A percentile compares a stretch with the other conserved stretches of the same genome.
Evolutionary conservation across 805 yeast species (phyloP).

Genomic region (Ogataea pini): DNA sequence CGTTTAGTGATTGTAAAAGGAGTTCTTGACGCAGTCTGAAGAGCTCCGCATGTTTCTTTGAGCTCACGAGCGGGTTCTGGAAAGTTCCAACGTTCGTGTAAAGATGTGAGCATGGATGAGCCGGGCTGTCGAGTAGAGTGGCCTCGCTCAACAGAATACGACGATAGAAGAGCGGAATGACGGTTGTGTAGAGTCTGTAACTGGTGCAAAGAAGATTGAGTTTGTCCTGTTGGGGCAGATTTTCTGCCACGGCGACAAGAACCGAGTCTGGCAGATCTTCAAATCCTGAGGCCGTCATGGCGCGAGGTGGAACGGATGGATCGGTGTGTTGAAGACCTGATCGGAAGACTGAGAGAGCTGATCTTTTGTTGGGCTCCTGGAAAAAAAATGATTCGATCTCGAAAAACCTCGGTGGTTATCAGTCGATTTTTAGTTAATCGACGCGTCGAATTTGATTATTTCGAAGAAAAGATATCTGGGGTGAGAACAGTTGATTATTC

Average conservation of each 20-base stretch:
- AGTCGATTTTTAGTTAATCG: neutral
- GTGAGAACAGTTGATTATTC: neutral
- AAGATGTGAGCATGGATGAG: slow-evolving; percentile 37
- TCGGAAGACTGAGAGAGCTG: too few species aligned
- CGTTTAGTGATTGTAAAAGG: slow-evolving; percentile 38
- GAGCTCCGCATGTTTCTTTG: slow-evolving; percentile 39
- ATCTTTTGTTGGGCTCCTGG: neutral
- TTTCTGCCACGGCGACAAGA: slow-evolving; percentile 24
- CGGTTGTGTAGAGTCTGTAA: slow-evolving; percentile 33
- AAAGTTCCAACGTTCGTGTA: slow-evolving; percentile 43
- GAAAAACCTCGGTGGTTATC: neutral
- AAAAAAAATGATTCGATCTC: neutral
- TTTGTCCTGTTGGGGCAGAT: slow-evolving; percentile 43
- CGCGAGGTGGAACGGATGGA: too few species aligned
- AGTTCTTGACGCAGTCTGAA: slow-evolving; percentile 41
- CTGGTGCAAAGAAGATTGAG: slow-evolving; percentile 35
- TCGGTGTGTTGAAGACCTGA: too few species aligned
- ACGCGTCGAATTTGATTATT: neutral
- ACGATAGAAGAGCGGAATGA: slow-evolving; percentile 38
- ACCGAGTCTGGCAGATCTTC: slow-evolving; percentile 26
- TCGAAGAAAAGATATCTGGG: neutral
- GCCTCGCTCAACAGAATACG: slow-evolving; percentile 38
- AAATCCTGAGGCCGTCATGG: slow-evolving; percentile 10
- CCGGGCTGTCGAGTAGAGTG: slow-evolving; percentile 32
- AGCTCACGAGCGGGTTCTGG: slow-evolving; percentile 35